phyloP scores from a whole-genome alignment of 495 filamentous ascomycete genomes.

The Mytilinidion resinicola region DNA sequence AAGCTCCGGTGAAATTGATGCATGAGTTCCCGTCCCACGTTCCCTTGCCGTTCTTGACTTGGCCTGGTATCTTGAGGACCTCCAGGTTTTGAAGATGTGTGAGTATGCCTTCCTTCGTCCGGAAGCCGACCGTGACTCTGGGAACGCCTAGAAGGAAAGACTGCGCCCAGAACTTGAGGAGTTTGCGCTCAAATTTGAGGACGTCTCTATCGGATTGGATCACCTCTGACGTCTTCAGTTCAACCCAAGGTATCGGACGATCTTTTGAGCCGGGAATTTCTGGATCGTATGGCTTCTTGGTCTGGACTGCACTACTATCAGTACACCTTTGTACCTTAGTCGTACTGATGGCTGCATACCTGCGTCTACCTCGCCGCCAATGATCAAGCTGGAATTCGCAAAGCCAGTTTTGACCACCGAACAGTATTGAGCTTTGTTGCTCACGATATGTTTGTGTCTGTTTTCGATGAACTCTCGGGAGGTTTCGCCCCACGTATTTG shows the following conservation, averaged over 20 bases:
- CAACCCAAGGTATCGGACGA: conserved; percentile 78
- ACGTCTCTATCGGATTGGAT: conserved; percentile 48
- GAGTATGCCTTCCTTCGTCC: conserved; percentile 66
- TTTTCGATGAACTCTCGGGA: conserved; percentile 69
- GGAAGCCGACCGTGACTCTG: conserved; percentile 85
- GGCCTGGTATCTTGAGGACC: conserved; percentile 66
- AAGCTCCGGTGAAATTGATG: conserved; percentile 74
- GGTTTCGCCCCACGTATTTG: conserved; percentile 62
- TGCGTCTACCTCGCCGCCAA: conserved; percentile 93
- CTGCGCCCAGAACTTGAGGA: conserved; percentile 94
- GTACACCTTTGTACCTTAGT: neutral
- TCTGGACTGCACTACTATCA: too few relatives aligned
- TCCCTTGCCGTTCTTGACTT: conserved; percentile 56
- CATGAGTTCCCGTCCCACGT: conserved; percentile 87
- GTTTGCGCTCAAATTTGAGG: conserved; percentile 75
- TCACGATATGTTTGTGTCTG: conserved; percentile 63
- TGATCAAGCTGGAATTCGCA: conserved; percentile 59
- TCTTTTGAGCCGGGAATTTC: conserved; percentile 40
- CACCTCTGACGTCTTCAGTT: conserved; percentile 80
- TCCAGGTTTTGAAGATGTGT: conserved; percentile 65
- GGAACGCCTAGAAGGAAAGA: conserved; percentile 91
- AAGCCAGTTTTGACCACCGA: conserved; percentile 84
- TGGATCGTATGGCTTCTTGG: conserved; percentile 25
- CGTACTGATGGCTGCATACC: neutral
- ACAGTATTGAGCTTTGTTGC: conserved; percentile 88